A percentile compares a stretch with the other conserved stretches of the same genome.
These are phyloP conservation scores for Colletotrichum sojae DNA, from an alignment of 2,329 filamentous ascomycete species.

Conservation along the genomic window DNA sequence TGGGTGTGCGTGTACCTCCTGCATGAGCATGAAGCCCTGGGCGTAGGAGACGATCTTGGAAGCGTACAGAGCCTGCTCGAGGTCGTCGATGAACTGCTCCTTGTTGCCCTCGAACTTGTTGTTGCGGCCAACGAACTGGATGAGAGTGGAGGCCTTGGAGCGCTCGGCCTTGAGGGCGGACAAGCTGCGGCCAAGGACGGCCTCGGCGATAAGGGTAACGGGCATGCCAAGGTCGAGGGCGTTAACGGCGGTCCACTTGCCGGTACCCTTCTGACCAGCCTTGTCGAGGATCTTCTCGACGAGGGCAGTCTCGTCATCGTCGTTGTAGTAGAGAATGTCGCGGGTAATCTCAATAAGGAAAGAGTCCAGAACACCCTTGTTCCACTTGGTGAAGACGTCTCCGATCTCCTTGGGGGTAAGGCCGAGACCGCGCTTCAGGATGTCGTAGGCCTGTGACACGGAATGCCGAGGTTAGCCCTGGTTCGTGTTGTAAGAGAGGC, in stretches of 20 bases:
- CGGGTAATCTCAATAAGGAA: conserved; percentile 99
- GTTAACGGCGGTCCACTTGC: conserved; percentile 99
- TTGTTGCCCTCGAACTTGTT: conserved; percentile 89
- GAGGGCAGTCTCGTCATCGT: conserved; percentile 90
- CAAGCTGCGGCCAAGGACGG: conserved; percentile 94
- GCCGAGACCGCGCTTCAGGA: conserved; percentile 98
- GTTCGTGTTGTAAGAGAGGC: not conserved
- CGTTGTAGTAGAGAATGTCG: conserved; percentile 98
- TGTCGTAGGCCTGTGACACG: conserved; percentile 87
- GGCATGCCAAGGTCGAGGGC: conserved; percentile 98
- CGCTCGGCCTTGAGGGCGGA: conserved; percentile 96
- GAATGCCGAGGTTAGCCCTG: conserved; percentile 42
- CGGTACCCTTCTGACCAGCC: conserved; percentile 99
- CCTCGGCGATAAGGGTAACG: conserved; percentile 97
- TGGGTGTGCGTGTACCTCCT: conserved; percentile 73
- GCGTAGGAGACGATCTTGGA: conserved; percentile 99
- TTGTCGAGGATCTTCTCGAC: conserved; percentile 99
- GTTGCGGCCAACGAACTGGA: conserved; percentile 81
- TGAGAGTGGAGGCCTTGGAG: conserved; percentile 82
- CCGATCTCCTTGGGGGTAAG: conserved; percentile 94
- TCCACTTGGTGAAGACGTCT: conserved; percentile 95
- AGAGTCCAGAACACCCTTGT: conserved; percentile 97
- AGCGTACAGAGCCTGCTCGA: conserved; percentile 98
- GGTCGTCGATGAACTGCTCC: conserved; percentile 93
- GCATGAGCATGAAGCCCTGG: conserved; percentile 99